Percentiles rank a stretch among this genome's conserved stretches.
Evolutionary conservation across 208 protist species (phyloP).

Genomic region (Trypanosomatidae sp.): DNA sequence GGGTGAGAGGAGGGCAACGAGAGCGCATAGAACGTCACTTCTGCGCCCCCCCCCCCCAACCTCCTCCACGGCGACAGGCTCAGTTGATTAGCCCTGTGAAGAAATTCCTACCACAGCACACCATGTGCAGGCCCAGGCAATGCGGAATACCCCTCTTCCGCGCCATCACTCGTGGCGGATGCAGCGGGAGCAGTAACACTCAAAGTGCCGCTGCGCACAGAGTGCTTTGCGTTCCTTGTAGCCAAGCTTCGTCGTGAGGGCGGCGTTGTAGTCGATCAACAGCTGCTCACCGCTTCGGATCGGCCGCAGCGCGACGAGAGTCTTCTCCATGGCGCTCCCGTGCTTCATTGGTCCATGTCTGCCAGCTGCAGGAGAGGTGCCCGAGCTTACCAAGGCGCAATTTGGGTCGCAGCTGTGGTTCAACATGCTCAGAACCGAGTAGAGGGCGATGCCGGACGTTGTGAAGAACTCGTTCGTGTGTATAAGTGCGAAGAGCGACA

Average conservation of each 20-base stretch:
- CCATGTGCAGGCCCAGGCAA: neutral
- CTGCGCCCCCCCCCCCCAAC: too few relatives aligned
- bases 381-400: slow-evolving; percentile 49
- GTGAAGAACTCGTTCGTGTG: slow-evolving; percentile 87
- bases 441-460: slow-evolving; percentile 58
- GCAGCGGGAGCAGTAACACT: slow-evolving; percentile 83
- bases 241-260: slow-evolving; percentile 55
- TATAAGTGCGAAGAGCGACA: slow-evolving; percentile 82
- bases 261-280: slow-evolving; percentile 85
- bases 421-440: slow-evolving; percentile 65
- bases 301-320: slow-evolving; percentile 59
- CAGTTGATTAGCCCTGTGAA: neutral
- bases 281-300: slow-evolving; percentile 86
- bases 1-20: too few relatives aligned
- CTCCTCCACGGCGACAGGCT: neutral
- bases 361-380: slow-evolving; percentile 2
- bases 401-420: slow-evolving; percentile 92
- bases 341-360: neutral
- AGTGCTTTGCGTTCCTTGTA: slow-evolving; percentile 80
- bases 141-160: neutral
- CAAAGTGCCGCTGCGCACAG: slow-evolving; percentile 84
- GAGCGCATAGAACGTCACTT: neutral
- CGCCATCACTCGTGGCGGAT: slow-evolving; percentile 50
- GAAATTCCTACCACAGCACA: neutral
- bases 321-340: slow-evolving; percentile 17